Conservation (phyloP, 768 basidiomycete species). For the Omphalotus guepiniiformis region DNA sequence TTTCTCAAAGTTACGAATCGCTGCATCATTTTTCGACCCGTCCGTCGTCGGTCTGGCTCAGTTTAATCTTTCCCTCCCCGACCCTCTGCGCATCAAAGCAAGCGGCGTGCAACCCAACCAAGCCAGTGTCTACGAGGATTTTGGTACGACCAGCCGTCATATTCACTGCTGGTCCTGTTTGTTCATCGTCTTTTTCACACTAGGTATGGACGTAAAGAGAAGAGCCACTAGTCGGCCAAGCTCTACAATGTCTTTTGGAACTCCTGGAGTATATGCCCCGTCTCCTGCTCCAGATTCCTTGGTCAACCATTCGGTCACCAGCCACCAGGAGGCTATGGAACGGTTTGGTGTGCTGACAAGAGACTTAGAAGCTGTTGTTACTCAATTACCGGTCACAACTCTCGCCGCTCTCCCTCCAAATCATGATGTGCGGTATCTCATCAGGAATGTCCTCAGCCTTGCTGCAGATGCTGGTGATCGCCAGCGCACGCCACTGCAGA, state of each 20-base stretch:
- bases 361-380: slow-evolving; percentile 79
- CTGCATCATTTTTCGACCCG: slow-evolving; percentile 91
- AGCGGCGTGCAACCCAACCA: slow-evolving; percentile 82
- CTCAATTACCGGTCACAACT: slow-evolving; percentile 68
- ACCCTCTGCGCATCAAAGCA: slow-evolving; percentile 81
- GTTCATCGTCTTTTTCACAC: slow-evolving; percentile 10
- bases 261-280: slow-evolving; percentile 46
- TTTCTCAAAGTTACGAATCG: slow-evolving; percentile 48
- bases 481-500: slow-evolving; percentile 82
- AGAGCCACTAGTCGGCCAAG: slow-evolving; percentile 60
- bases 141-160: slow-evolving; percentile 58
- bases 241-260: slow-evolving; percentile 66
- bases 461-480: slow-evolving; percentile 77
- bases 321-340: slow-evolving; percentile 84
- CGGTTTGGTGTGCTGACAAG: slow-evolving; percentile 66
- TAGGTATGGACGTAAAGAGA: slow-evolving; percentile 56
- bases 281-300: slow-evolving; percentile 62
- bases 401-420: slow-evolving; percentile 71
- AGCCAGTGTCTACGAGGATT: slow-evolving; percentile 91
- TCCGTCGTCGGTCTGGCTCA: slow-evolving; percentile 64
- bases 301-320: slow-evolving; percentile 37
- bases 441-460: slow-evolving; percentile 78
- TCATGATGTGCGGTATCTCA: slow-evolving; percentile 81
- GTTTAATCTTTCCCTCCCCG: slow-evolving; percentile 73
- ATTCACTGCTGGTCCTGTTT: neutral